Evolutionary conservation across 352 stramenopile genomes (phyloP).

Genomic region (Phytopythium aichiense): DNA sequence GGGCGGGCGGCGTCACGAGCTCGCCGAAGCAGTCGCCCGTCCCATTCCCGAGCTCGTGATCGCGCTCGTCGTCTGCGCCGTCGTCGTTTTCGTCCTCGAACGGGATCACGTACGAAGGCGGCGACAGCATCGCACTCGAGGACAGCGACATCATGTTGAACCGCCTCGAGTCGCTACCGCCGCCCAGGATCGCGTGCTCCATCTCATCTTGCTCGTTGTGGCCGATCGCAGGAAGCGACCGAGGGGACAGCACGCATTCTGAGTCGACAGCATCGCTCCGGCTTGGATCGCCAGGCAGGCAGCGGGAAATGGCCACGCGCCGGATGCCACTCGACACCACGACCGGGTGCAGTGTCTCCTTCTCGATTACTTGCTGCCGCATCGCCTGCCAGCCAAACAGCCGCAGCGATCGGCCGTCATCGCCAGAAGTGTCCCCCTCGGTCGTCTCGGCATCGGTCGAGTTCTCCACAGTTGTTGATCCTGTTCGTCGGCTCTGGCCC

Average conservation of each 20-base stretch:
- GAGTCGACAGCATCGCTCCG: background rate
- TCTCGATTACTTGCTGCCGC: slow-evolving; percentile 35
- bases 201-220: background rate
- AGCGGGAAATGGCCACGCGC: slow-evolving; percentile 5
- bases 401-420: slow-evolving; percentile 17
- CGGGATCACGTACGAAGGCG: slow-evolving; percentile 6
- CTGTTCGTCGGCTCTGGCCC: background rate
- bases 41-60: background rate
- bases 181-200: background rate
- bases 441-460: background rate
- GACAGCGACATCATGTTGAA: slow-evolving; percentile 4
- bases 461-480: background rate
- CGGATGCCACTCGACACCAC: slow-evolving; percentile 8
- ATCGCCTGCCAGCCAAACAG: slow-evolving; percentile 45
- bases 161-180: background rate
- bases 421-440: slow-evolving; percentile 8
- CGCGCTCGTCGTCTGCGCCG: background rate
- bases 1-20: slow-evolving; percentile 5
- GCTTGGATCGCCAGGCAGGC: background rate
- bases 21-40: slow-evolving; percentile 5
- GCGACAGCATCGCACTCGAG: slow-evolving; percentile 1
- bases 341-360: slow-evolving; percentile 22
- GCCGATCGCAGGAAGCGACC: background rate
- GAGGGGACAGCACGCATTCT: background rate
- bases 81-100: slow-evolving; percentile 4